These are phyloP conservation scores for Lyophyllum decastes DNA, from an alignment of 768 basidiomycete genomes.

Conservation along the genomic window DNA sequence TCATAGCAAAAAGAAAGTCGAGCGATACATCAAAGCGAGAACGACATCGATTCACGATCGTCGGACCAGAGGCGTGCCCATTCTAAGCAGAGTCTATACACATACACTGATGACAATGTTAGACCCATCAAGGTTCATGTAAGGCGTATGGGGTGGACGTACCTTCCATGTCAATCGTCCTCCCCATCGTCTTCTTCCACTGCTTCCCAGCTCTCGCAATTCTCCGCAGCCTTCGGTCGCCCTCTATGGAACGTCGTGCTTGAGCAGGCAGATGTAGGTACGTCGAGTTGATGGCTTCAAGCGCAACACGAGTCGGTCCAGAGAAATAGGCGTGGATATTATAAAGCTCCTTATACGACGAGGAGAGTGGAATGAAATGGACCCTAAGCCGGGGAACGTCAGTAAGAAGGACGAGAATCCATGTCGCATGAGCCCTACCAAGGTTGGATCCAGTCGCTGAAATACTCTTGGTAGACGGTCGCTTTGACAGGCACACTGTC, in stretches of 20 bases:
- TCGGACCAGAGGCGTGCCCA: conserved; percentile 86
- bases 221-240: conserved; percentile 71
- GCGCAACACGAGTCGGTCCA: conserved; percentile 66
- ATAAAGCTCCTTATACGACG: conserved; percentile 88
- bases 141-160: conserved; percentile 24
- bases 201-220: conserved; percentile 92
- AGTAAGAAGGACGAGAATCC: not conserved
- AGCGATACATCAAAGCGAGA: conserved; percentile 15
- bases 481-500: conserved; percentile 90
- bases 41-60: conserved; percentile 74
- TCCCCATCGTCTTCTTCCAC: conserved; percentile 85
- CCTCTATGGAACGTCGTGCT: conserved; percentile 47
- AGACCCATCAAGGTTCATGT: not conserved
- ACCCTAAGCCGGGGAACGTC: conserved; percentile 54
- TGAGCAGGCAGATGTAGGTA: conserved; percentile 31
- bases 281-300: conserved; percentile 55
- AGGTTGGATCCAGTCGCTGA: conserved; percentile 89
- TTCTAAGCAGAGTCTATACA: conserved; percentile 85
- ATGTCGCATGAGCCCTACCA: conserved; percentile 42
- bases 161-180: conserved; percentile 94
- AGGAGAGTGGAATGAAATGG: conserved; percentile 91
- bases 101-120: conserved; percentile 59
- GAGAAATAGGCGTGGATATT: conserved; percentile 94
- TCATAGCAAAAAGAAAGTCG: not conserved
- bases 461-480: conserved; percentile 91